These are phyloP conservation scores for Zizania latifolia DNA, from an alignment of 176 grass and related monocot genomes.

Conservation along the genomic window DNA sequence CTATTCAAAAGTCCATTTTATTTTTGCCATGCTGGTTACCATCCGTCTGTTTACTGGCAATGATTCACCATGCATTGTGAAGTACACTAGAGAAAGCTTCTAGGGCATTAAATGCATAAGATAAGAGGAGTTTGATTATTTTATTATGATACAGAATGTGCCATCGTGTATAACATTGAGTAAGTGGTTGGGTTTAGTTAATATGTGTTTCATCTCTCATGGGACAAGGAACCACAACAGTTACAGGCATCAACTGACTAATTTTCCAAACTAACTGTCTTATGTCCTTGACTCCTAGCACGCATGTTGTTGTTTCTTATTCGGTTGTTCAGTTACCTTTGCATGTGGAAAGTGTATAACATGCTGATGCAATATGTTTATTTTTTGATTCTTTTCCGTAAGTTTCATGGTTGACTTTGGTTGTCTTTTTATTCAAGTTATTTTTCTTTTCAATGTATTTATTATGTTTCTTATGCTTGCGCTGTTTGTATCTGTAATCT, in stretches of 20 bases:
- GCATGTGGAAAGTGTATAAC: neutral
- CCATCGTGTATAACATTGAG: neutral
- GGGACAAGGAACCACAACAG: neutral
- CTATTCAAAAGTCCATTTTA: neutral
- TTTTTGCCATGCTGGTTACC: neutral
- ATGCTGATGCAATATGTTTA: neutral
- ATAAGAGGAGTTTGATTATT: neutral
- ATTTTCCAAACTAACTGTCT: neutral
- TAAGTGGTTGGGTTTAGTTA: neutral
- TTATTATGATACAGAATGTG: neutral
- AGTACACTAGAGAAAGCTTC: neutral
- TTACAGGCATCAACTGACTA: neutral
- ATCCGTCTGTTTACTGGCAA: neutral
- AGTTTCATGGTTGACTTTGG: neutral
- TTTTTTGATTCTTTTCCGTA: neutral
- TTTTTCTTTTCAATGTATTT: constrained; percentile 6
- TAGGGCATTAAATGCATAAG: neutral
- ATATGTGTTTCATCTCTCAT: neutral
- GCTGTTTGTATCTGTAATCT: constrained; percentile 12
- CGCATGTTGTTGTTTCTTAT: neutral
- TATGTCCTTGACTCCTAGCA: neutral
- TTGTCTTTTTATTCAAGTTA: neutral
- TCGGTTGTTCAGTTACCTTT: neutral
- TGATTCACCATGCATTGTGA: neutral
- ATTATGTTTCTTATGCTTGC: constrained; percentile 1